These are phyloP conservation scores for Fomitopsis palustris DNA, from an alignment of 1,284 basidiomycete genomes.

Conservation along the genomic window DNA sequence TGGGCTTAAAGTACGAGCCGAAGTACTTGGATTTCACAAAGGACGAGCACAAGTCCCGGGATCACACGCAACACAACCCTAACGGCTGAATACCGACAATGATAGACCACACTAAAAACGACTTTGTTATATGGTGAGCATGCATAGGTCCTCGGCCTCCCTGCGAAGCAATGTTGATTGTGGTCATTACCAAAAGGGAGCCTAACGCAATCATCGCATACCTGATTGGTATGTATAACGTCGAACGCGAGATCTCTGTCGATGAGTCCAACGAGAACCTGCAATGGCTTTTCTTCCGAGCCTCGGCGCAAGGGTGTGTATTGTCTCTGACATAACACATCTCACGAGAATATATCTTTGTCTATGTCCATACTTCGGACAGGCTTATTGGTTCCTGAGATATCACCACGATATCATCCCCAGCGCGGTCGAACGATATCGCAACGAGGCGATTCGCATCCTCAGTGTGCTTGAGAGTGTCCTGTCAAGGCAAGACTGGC, in stretches of 20 bases:
- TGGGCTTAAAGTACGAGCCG: conserved; percentile 29
- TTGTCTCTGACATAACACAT: no score
- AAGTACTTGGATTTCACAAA: conserved; percentile 25
- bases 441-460: conserved; percentile 27
- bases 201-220: conserved; percentile 27
- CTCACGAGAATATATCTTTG: background rate
- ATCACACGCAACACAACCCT: conserved; percentile 5
- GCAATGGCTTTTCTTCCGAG: conserved; percentile 22
- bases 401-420: conserved; percentile 22
- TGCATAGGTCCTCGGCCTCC: background rate
- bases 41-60: conserved; percentile 1
- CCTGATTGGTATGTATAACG: conserved; percentile 20
- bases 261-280: conserved; percentile 15
- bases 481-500: conserved; percentile 17
- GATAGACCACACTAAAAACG: conserved; percentile 7
- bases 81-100: conserved; percentile 8
- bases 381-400: conserved; percentile 23
- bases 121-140: conserved; percentile 8
- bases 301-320: conserved; percentile 21
- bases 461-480: conserved; percentile 27
- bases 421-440: conserved; percentile 27
- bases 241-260: conserved; percentile 13
- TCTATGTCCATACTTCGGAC: conserved; percentile 17
- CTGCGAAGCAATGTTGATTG: background rate
- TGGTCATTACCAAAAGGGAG: conserved; percentile 20